A percentile compares a stretch with the other conserved stretches of the same genome.
Conservation (phyloP, 164 flowering plant species). For the Berberis thunbergii region DNA sequence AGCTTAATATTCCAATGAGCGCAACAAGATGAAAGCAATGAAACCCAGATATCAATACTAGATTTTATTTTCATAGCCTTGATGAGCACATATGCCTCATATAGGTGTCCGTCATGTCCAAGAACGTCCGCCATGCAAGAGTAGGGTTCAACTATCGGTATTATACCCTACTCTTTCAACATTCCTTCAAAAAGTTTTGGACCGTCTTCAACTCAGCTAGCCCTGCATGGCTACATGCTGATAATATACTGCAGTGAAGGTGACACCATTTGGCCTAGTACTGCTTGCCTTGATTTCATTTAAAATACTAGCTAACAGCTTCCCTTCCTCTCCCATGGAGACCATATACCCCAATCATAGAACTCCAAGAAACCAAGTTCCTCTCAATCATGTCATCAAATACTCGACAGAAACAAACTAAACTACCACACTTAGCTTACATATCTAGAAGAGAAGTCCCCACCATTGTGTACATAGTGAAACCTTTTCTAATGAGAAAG, state of each 20-base stretch:
- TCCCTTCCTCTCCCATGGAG: constrained; percentile 34
- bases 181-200: constrained; percentile 24
- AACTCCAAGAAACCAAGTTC: constrained; percentile 2
- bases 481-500: constrained; percentile 12
- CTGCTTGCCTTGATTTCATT: constrained; percentile 19
- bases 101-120: constrained; percentile 34
- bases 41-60: constrained; percentile 30
- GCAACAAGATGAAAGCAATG: constrained; percentile 37
- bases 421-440: constrained; percentile 51
- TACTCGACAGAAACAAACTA: constrained; percentile 20
- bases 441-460: constrained; percentile 39
- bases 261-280: constrained; percentile 32
- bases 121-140: constrained; percentile 42
- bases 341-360: constrained; percentile 34
- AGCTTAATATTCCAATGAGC: constrained; percentile 30
- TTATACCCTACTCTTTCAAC: constrained; percentile 16
- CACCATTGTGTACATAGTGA: constrained; percentile 12
- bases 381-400: constrained; percentile 32
- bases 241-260: constrained; percentile 31
- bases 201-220: constrained; percentile 26
- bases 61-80: constrained; percentile 28
- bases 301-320: constrained; percentile 19
- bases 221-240: constrained; percentile 49
- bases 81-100: constrained; percentile 33
- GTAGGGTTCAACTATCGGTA: constrained; percentile 29